Evolutionary conservation across 1,284 basidiomycete species (phyloP).

Genomic region (Apiotrichum porosum): DNA sequence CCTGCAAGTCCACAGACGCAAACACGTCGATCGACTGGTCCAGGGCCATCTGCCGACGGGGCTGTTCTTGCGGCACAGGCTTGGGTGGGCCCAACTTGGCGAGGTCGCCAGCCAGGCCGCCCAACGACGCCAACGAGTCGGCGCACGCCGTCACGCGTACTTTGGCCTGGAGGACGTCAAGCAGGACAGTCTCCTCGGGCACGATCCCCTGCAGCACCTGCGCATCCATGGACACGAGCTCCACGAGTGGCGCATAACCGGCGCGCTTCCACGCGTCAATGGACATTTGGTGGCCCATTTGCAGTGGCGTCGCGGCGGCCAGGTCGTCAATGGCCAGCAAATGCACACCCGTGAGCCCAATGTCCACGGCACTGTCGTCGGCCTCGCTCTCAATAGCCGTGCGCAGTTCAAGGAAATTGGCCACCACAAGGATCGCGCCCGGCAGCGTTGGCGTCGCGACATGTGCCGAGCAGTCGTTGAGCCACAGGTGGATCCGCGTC

Average conservation of each 20-base stretch:
- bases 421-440: slow-evolving; percentile 62
- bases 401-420: slow-evolving; percentile 62
- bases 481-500: slow-evolving; percentile 62
- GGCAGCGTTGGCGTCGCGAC: slow-evolving; percentile 58
- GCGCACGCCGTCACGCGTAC: slow-evolving; percentile 47
- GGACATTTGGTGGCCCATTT: slow-evolving; percentile 16
- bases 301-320: slow-evolving; percentile 32
- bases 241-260: slow-evolving; percentile 62
- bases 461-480: slow-evolving; percentile 67
- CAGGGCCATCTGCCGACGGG: slow-evolving; percentile 18
- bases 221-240: slow-evolving; percentile 56
- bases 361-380: slow-evolving; percentile 55
- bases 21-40: slow-evolving; percentile 39
- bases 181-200: slow-evolving; percentile 20
- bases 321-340: slow-evolving; percentile 64
- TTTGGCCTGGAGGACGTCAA: slow-evolving; percentile 28
- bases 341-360: slow-evolving; percentile 52
- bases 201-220: slow-evolving; percentile 36
- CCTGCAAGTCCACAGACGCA: slow-evolving; percentile 79
- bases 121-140: slow-evolving; percentile 46
- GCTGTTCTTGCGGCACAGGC: slow-evolving; percentile 2
- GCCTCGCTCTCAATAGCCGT: slow-evolving; percentile 68
- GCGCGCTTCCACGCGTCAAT: slow-evolving; percentile 59
- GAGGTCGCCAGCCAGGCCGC: slow-evolving; percentile 38
- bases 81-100: slow-evolving; percentile 24